Evolutionary conservation across 768 basidiomycete species (phyloP).

Genomic region (Tylopilus vinaceipallidus): DNA sequence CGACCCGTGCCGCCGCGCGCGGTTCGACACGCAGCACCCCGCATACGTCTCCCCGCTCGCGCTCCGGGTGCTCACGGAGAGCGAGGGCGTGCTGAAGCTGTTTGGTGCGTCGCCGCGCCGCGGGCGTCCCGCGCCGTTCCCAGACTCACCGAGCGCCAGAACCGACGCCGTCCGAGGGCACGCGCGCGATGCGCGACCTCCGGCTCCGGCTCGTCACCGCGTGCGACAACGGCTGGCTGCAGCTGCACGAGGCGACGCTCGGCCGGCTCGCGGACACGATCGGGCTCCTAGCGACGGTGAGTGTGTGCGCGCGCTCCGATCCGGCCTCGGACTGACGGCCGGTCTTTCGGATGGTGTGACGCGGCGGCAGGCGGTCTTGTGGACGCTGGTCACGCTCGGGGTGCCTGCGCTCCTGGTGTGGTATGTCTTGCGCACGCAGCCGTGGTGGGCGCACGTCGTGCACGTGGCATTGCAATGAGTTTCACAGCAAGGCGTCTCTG

Average conservation of each 20-base stretch:
- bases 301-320: not conserved
- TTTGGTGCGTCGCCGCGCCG: constrained; percentile 29
- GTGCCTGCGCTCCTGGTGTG: constrained; percentile 20
- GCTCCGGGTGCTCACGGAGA: constrained; percentile 24
- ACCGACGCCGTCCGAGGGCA: constrained; percentile 26
- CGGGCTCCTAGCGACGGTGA: constrained; percentile 17
- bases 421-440: constrained; percentile 11
- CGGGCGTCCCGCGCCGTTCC: too few relatives aligned
- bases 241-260: constrained; percentile 25
- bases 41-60: constrained; percentile 28
- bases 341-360: not conserved
- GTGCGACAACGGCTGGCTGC: constrained; percentile 12
- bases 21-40: constrained; percentile 22
- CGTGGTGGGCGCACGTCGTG: constrained; percentile 13
- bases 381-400: constrained; percentile 17
- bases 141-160: constrained; percentile 9
- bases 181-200: constrained; percentile 20
- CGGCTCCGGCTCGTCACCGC: constrained; percentile 25
- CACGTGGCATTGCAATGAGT: constrained; percentile 3
- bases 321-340: not conserved
- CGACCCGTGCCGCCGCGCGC: constrained; percentile 18
- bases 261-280: constrained; percentile 25
- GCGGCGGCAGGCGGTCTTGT: constrained; percentile 16
- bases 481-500: not conserved
- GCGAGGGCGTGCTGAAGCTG: constrained; percentile 26